Evolutionary conservation across 805 yeast genomes (phyloP), one percentile per base, ranked within the genome.

Genomic region (Nakazawaea wickerhamii): DNA sequence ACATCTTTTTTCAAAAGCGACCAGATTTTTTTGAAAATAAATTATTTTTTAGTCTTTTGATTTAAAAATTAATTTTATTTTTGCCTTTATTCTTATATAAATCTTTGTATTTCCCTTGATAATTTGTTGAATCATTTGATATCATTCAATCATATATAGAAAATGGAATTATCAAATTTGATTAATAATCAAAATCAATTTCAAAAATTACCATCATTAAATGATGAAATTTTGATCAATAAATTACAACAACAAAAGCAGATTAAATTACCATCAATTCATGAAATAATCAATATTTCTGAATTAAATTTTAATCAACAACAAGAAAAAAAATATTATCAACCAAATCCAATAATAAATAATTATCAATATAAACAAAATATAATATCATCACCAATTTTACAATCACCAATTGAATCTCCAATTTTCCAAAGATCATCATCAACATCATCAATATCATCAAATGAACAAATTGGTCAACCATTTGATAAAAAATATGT

Each of bases 251-350:
- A 21, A 38, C 41, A 30, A 15, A 28, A 15, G 19, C 41, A 18
- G 33, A 43, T 44, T 30, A 44, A 48, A 18, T 39, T 45, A 5
- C 45, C 45, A 10, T 43, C 45, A 5, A 43, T 43, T 19, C 45
- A 43, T 38, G 45, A 43, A 19, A 43, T 43, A 5, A 32, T 43
- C 39, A 38, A 43, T 23, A 21, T 43, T 14, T 20, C 39, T 10
- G 41, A 43, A 27, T 33, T 43, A 25, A 25, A 31, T 23, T 28
- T 25, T 14, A 20, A 28, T 5, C 44, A 34, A 35, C 44, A 30
- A 20, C 38, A 17, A 11, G n/a, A n/a, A n/a, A n/a, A n/a, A n/a
- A n/a, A n/a, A n/a, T n/a, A n/a, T n/a, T n/a, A n/a, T n/a, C n/a
- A n/a, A n/a, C n/a, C n/a, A n/a, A n/a, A n/a, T n/a, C n/a, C n/a